A percentile compares a stretch with the other conserved stretches of the same genome.
These are phyloP conservation scores for Carex myosuroides DNA, from an alignment of 176 grass and related monocot species.

Conservation along the genomic window DNA sequence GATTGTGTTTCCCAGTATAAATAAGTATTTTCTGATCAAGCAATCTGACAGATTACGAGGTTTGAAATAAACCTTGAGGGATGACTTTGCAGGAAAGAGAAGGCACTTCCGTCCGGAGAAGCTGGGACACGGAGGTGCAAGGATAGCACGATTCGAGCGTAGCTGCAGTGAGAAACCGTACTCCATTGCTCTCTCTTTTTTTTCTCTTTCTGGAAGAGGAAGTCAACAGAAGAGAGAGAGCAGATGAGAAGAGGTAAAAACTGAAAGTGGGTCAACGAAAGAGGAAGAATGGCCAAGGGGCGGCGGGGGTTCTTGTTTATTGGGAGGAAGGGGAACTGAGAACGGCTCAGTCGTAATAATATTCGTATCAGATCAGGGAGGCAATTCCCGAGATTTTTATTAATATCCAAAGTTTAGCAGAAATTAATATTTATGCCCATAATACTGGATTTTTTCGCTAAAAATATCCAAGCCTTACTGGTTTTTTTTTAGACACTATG, in stretches of 20 bases:
- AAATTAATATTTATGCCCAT: too few species aligned
- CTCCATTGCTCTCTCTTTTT: neutral
- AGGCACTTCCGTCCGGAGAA: neutral
- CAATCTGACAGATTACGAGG: neutral
- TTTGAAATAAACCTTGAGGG: neutral
- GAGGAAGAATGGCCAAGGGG: neutral
- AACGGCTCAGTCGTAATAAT: neutral
- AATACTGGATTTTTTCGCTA: too few species aligned
- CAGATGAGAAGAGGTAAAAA: neutral
- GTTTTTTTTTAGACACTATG: too few species aligned
- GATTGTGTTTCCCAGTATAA: neutral
- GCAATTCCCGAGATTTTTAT: too few species aligned
- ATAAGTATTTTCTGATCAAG: neutral
- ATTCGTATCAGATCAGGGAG: neutral
- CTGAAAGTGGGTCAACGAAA: neutral
- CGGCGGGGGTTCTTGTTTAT: neutral
- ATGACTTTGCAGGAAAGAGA: neutral
- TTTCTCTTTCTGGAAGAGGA: neutral
- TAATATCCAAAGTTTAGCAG: too few species aligned
- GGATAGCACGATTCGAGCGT: neutral
- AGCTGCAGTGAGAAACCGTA: neutral
- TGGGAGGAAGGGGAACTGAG: neutral
- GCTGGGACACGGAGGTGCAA: neutral
- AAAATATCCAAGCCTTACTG: too few species aligned
- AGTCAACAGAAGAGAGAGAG: neutral